These are phyloP conservation scores for Solidago caesia DNA, from an alignment of 129 eudicot genomes.

Conservation along the genomic window DNA sequence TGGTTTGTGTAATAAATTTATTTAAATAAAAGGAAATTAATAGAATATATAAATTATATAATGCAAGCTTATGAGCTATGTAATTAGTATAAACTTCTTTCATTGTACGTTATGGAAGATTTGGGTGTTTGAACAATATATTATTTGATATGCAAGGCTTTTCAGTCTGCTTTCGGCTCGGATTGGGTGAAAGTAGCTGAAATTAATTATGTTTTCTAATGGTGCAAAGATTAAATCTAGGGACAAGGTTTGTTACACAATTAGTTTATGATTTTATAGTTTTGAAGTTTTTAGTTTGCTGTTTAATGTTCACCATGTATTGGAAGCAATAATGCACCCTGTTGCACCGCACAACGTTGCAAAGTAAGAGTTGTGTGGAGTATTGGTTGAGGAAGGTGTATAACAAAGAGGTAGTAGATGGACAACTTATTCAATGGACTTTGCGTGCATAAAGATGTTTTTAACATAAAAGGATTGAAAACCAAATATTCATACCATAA, in stretches of 20 bases:
- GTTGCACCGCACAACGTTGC: constrained; percentile 95
- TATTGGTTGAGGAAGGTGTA: not conserved
- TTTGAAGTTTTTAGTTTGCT: not conserved
- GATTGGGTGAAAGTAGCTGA: constrained; percentile 70
- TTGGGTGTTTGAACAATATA: not conserved
- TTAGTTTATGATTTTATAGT: too few species aligned
- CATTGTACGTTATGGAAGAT: not conserved
- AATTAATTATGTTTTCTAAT: not conserved
- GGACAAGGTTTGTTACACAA: constrained; percentile 61
- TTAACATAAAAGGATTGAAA: too few species aligned
- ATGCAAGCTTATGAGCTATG: too few species aligned
- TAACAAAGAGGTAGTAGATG: too few species aligned
- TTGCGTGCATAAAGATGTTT: too few species aligned
- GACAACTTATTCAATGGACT: too few species aligned
- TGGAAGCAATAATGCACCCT: constrained; percentile 77
- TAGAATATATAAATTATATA: too few species aligned
- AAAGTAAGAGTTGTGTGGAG: constrained; percentile 60
- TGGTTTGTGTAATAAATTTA: not conserved
- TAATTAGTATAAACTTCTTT: too few species aligned
- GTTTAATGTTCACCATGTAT: constrained; percentile 8
- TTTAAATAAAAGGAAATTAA: not conserved
- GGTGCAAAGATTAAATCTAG: constrained; percentile 60
- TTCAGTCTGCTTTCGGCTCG: constrained; percentile 93
- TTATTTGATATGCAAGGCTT: constrained; percentile 59
- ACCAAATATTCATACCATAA: too few species aligned